phyloP scores from a whole-genome alignment of 176 grass and related monocot species.

The Rhipidocladum racemiflorum region DNA sequence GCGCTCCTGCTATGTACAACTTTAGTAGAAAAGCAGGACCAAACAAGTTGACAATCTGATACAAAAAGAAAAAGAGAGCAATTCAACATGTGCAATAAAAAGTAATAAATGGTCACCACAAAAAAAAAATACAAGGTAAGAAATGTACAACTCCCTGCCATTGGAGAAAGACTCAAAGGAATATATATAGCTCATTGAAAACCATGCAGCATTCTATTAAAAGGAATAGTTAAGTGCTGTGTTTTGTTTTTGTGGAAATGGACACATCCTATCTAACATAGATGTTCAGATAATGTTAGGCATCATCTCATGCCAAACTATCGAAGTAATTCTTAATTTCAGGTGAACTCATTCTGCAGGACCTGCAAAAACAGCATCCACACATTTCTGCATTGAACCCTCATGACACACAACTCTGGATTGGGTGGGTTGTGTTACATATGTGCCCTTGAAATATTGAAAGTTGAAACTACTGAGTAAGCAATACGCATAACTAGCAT shows the following conservation, averaged over 20 bases:
- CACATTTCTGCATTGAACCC: background rate
- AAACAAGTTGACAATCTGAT: conserved; percentile 65
- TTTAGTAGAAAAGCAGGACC: conserved; percentile 77
- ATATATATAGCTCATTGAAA: background rate
- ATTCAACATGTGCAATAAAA: conserved; percentile 16
- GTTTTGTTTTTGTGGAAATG: background rate
- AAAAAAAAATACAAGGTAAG: conserved; percentile 21
- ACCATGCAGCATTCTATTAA: background rate
- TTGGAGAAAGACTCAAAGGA: background rate
- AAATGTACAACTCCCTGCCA: background rate
- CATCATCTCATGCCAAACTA: background rate
- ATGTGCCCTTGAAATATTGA: background rate
- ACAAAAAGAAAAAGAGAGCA: conserved; percentile 9
- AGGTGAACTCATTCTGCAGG: background rate
- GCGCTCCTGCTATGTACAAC: conserved; percentile 71
- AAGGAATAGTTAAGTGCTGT: background rate
- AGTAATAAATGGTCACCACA: background rate
- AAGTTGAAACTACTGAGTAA: background rate
- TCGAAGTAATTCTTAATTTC: background rate
- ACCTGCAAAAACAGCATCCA: background rate
- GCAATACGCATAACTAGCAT: background rate
- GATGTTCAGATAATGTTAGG: background rate
- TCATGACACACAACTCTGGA: background rate
- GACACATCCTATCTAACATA: background rate
- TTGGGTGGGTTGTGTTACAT: background rate